These are phyloP conservation scores for Apiospora phragmitis DNA, from an alignment of 2,329 filamentous ascomycete species.

Conservation along the genomic window DNA sequence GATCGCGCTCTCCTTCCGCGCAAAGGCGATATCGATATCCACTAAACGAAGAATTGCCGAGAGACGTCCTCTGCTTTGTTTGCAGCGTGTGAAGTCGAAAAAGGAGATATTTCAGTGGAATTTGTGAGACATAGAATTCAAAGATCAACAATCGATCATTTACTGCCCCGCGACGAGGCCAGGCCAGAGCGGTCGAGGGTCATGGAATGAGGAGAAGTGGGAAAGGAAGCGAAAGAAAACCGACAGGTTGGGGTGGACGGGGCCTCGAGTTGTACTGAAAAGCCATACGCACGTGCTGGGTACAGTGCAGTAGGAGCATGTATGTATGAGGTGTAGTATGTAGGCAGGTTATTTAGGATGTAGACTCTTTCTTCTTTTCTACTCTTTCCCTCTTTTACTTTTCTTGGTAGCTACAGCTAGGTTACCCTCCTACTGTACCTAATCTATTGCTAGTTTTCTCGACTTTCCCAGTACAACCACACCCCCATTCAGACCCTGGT, in stretches of 20 bases:
- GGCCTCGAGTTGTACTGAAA: conserved; percentile 6
- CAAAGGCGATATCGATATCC: not conserved
- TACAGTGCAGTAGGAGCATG: conserved; percentile 4
- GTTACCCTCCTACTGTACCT: not conserved
- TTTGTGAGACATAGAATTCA: not conserved
- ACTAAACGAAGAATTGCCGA: not conserved
- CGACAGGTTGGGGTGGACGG: conserved; percentile 8
- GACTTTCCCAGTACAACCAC: not conserved
- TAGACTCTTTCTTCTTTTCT: not conserved
- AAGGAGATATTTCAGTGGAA: not conserved
- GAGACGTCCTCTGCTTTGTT: not conserved
- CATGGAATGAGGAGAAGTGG: conserved; percentile 5
- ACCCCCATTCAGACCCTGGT: not conserved
- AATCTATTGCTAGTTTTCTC: not conserved
- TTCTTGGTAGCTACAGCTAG: not conserved
- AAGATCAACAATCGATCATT: not conserved
- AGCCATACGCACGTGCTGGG: not conserved
- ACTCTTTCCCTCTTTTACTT: not conserved
- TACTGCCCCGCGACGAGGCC: not conserved
- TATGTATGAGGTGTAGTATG: not conserved
- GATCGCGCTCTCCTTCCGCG: not conserved
- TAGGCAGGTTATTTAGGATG: not conserved
- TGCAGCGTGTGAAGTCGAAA: not conserved
- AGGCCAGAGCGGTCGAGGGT: not conserved
- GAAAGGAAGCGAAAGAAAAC: conserved; percentile 2